phyloP scores from a whole-genome alignment of 768 basidiomycete species.

The Lactifluus subvellereus region DNA sequence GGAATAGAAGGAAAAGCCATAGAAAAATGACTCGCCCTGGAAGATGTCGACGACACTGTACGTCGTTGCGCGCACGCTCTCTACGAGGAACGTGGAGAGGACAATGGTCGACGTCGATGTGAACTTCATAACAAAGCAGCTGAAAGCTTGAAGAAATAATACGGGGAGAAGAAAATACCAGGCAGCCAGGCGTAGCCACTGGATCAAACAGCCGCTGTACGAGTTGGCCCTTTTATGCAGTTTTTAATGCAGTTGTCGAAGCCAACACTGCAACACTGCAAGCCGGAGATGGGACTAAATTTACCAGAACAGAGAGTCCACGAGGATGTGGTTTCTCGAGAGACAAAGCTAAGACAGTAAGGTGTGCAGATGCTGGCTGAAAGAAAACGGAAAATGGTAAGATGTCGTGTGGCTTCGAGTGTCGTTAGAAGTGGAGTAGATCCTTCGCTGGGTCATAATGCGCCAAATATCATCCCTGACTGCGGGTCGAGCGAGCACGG shows the following conservation, averaged over 20 bases:
- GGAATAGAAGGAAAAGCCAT: slow-evolving; percentile 43
- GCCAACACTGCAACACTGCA: too few relatives aligned
- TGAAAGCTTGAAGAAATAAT: background rate
- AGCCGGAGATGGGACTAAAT: background rate
- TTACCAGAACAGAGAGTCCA: background rate
- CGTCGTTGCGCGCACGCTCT: slow-evolving; percentile 39
- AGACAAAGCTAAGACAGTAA: background rate
- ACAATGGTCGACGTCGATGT: background rate
- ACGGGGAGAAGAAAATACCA: background rate
- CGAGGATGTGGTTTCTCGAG: background rate
- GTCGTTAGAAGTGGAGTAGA: background rate
- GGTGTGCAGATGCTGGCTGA: background rate
- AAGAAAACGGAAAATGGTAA: background rate
- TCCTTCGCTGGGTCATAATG: background rate
- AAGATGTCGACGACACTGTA: slow-evolving; percentile 45
- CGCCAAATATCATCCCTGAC: background rate
- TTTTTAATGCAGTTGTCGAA: background rate
- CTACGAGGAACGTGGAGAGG: slow-evolving; percentile 24
- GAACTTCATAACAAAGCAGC: background rate
- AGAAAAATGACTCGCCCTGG: slow-evolving; percentile 43
- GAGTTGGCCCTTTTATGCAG: slow-evolving; percentile 4
- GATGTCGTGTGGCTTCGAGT: background rate
- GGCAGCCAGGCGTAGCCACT: background rate
- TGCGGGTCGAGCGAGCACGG: background rate
- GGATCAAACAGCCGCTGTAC: background rate